These are phyloP conservation scores for Cornus suecica DNA, from an alignment of 148 eudicot species.

Conservation along the genomic window DNA sequence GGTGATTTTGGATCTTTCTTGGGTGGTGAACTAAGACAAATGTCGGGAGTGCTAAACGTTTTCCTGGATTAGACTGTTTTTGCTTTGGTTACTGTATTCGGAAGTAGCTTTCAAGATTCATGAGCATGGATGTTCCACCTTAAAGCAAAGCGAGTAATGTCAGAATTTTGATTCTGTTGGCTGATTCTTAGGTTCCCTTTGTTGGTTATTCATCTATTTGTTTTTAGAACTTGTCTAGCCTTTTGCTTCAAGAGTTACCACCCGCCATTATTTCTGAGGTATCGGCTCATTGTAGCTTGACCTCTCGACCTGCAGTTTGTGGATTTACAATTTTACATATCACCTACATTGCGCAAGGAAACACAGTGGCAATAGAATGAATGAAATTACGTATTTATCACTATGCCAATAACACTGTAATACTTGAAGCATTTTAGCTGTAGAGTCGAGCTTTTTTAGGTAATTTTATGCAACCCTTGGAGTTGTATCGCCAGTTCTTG, in stretches of 20 bases:
- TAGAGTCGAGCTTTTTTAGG: neutral
- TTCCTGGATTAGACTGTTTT: too few species aligned
- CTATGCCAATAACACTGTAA: too few species aligned
- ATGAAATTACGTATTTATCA: too few species aligned
- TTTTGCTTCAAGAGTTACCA: neutral
- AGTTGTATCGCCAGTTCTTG: too few species aligned
- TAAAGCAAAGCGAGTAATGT: neutral
- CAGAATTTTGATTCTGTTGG: neutral
- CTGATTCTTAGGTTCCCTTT: neutral
- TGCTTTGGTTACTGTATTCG: too few species aligned
- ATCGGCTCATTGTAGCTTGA: neutral
- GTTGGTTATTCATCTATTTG: neutral
- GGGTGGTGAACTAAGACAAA: too few species aligned
- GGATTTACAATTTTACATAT: neutral
- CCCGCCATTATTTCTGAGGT: neutral
- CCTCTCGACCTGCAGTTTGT: neutral
- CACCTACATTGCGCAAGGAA: neutral
- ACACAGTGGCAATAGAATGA: neutral
- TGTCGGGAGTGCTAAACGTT: too few species aligned
- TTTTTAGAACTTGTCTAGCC: neutral
- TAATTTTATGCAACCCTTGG: too few species aligned
- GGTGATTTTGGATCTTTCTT: too few species aligned
- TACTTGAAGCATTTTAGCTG: neutral
- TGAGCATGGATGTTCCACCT: neutral
- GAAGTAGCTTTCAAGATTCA: neutral